Conservation (phyloP, 139 green algal species). For the Haematococcus lacustris region DNA sequence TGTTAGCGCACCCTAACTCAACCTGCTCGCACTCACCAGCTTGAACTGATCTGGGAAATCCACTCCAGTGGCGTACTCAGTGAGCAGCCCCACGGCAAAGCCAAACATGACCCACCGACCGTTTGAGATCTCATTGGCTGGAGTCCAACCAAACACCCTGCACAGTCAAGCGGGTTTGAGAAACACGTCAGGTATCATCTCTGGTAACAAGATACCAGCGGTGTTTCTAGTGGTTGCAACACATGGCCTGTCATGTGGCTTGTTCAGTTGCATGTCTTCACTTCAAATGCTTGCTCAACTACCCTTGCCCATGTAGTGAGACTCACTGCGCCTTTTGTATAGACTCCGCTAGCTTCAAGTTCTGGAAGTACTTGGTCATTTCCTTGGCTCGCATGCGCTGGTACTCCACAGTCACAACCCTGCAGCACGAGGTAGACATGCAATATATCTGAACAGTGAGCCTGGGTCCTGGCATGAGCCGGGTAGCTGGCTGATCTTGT, state of each 20-base stretch:
- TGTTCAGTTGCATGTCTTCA: too few species aligned
- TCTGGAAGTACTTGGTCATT: conserved; percentile 43
- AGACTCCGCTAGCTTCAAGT: conserved; percentile 6
- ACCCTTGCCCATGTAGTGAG: too few species aligned
- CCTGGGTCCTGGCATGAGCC: neutral
- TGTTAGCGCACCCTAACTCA: too few species aligned
- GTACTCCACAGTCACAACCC: conserved; percentile 72
- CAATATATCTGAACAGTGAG: neutral
- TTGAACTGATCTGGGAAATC: conserved; percentile 84
- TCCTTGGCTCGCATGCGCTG: conserved; percentile 87
- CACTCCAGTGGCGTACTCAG: conserved; percentile 93
- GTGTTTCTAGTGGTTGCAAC: too few species aligned
- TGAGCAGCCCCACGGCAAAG: conserved; percentile 83
- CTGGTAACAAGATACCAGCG: too few species aligned
- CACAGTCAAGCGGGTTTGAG: too few species aligned
- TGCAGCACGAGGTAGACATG: neutral
- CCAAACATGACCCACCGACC: conserved; percentile 98
- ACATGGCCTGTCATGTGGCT: too few species aligned
- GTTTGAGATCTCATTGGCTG: conserved; percentile 88
- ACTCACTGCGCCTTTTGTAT: too few species aligned
- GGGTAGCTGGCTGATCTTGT: neutral
- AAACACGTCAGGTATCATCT: too few species aligned
- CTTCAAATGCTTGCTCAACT: too few species aligned
- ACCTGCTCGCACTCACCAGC: too few species aligned
- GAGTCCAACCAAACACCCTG: conserved; percentile 83